These are phyloP conservation scores for Baudoinia panamericana DNA, from an alignment of 495 filamentous ascomycete species.

Conservation along the genomic window DNA sequence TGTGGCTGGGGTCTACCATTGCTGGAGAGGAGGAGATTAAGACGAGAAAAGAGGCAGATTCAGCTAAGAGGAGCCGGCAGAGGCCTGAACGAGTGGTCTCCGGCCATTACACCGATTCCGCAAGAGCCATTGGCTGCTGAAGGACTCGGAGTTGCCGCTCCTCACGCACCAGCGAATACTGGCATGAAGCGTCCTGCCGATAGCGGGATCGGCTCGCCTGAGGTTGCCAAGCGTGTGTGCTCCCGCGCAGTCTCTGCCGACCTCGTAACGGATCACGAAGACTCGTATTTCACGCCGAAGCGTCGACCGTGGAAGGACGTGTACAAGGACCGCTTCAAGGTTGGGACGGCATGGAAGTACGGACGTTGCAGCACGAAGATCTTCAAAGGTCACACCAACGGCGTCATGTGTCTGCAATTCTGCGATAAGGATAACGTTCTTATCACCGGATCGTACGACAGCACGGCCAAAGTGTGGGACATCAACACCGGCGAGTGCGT, in stretches of 20 bases:
- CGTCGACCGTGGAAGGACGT: constrained; percentile 82
- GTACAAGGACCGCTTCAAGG: constrained; percentile 76
- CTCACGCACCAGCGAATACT: neutral
- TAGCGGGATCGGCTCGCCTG: constrained; percentile 1
- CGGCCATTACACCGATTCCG: constrained; percentile 36
- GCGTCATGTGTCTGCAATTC: constrained; percentile 92
- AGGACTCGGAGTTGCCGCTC: neutral
- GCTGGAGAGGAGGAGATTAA: constrained; percentile 73
- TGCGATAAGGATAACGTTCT: constrained; percentile 86
- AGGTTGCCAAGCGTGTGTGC: constrained; percentile 9
- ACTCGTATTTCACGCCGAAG: constrained; percentile 38
- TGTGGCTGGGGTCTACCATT: constrained; percentile 92
- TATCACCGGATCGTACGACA: constrained; percentile 88
- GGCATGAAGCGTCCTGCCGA: constrained; percentile 8
- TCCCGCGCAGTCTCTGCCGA: constrained; percentile 14
- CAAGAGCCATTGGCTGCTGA: constrained; percentile 19
- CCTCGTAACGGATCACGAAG: neutral
- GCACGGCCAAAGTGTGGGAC: constrained; percentile 92
- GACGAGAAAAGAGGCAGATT: constrained; percentile 77
- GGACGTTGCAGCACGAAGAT: constrained; percentile 69
- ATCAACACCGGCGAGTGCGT: constrained; percentile 76
- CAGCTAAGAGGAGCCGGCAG: constrained; percentile 51
- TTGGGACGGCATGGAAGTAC: constrained; percentile 93
- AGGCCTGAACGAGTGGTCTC: constrained; percentile 42
- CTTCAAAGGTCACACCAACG: constrained; percentile 83